phyloP scores from a whole-genome alignment of 2,329 filamentous ascomycete species.

The Tolypocladium nubicola region DNA sequence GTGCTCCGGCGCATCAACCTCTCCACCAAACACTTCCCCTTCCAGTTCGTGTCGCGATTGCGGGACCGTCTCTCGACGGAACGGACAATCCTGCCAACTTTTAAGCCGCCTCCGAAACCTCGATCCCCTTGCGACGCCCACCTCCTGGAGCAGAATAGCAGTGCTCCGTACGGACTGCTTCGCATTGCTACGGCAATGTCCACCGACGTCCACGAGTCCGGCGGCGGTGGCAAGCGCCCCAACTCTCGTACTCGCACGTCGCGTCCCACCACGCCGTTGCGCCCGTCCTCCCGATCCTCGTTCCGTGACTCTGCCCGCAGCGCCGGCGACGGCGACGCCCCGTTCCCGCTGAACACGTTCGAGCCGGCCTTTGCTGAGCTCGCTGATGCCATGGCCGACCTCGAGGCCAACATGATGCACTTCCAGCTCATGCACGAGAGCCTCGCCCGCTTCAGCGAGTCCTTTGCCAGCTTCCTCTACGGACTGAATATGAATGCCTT shows the following conservation, averaged over 20 bases:
- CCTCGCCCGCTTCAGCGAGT: slow-evolving; percentile 85
- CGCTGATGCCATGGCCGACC: slow-evolving; percentile 84
- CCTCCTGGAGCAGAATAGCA: background rate
- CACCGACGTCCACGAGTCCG: slow-evolving; percentile 13
- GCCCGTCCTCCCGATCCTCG: slow-evolving; percentile 80
- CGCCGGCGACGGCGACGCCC: slow-evolving; percentile 36
- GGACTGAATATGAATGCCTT: slow-evolving; percentile 99
- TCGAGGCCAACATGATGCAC: slow-evolving; percentile 96
- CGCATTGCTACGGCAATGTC: slow-evolving; percentile 5
- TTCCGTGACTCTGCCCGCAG: slow-evolving; percentile 65
- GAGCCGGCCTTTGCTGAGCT: slow-evolving; percentile 91
- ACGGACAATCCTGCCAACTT: background rate
- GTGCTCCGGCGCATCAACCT: background rate
- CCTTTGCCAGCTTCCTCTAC: slow-evolving; percentile 90
- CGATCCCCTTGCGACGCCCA: background rate
- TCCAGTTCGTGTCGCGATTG: background rate
- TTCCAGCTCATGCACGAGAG: slow-evolving; percentile 96
- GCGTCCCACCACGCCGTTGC: slow-evolving; percentile 83
- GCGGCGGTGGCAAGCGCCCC: slow-evolving; percentile 29
- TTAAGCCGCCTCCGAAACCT: background rate
- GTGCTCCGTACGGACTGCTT: background rate
- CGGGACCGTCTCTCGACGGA: background rate
- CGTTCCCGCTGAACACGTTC: slow-evolving; percentile 67
- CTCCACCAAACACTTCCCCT: background rate
- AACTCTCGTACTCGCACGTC: slow-evolving; percentile 55